phyloP scores from a whole-genome alignment of 1,284 basidiomycete genomes.

The Pyrrhoderma noxium region DNA sequence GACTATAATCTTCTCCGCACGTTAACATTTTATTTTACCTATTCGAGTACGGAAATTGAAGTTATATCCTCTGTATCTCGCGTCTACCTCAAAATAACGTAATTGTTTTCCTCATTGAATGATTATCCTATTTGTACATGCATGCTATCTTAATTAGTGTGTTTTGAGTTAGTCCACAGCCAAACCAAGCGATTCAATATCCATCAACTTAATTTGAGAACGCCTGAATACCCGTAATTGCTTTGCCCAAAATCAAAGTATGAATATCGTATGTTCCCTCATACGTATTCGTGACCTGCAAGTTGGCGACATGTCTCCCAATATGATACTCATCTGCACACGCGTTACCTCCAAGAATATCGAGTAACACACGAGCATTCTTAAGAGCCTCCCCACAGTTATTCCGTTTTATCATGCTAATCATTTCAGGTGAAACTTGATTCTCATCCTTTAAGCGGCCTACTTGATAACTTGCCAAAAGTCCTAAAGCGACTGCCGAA shows the following conservation, averaged over 20 bases:
- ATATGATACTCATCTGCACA: conserved; percentile 89
- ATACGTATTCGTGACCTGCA: conserved; percentile 91
- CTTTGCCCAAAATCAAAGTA: conserved; percentile 85
- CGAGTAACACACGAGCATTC: conserved; percentile 72
- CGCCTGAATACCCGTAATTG: conserved; percentile 80
- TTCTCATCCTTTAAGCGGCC: conserved; percentile 84
- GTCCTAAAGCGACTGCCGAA: conserved; percentile 78
- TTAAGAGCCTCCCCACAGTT: conserved; percentile 91
- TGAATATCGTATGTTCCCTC: conserved; percentile 80
- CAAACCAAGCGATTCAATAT: too few relatives aligned
- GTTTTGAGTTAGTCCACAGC: too few relatives aligned
- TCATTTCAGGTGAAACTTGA: conserved; percentile 82
- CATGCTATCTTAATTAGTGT: too few relatives aligned
- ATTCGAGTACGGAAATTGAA: too few relatives aligned
- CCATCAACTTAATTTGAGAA: too few relatives aligned
- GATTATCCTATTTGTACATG: too few relatives aligned
- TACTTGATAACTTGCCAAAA: conserved; percentile 76
- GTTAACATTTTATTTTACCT: not conserved
- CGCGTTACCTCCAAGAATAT: conserved; percentile 89
- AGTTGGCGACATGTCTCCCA: conserved; percentile 83
- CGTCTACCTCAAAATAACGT: too few relatives aligned
- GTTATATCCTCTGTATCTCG: too few relatives aligned
- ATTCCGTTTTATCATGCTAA: conserved; percentile 92
- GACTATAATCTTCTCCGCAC: conserved; percentile 21
- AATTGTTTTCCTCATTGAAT: too few relatives aligned